Base-by-base conservation (phyloP, 2,329 filamentous ascomycete species). In the Fusarium scirpi region DNA sequence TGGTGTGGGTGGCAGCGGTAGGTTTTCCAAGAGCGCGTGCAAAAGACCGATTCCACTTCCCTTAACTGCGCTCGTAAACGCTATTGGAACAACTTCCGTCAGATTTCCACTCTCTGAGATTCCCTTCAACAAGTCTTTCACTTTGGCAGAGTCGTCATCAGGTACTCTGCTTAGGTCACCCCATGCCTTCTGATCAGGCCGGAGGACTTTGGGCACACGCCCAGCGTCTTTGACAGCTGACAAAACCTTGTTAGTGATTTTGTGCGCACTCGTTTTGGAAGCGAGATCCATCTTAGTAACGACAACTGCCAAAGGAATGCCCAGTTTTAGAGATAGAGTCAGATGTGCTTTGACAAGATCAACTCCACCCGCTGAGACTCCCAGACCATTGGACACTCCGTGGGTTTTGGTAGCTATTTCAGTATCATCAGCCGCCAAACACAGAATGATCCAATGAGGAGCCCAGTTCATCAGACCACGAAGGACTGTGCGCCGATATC, bases 391-490 rank as follows among this genome's bases (percentile, higher is more conserved):
- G 13, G 49, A 11, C 18, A 43, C 88, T 66, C 82, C 82, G 24
- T 29, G 45, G 47, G 66, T 53, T 34, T 56, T 47, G 6, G 76
- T 71, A 6, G 74, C 72, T 47, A 78, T 74, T 15, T 91, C 89
- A 13, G 86, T 84, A 69, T 92, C 91, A 75, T 96, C 92, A 38
- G 93, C 94, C 48, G 94, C 90, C 66, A 98, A 89, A 72, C 97
- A 98, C 4, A 98, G 85, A 24, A 97, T 80, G 2, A 93, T 94
- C 91, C 96, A 99, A 78, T 98, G 94, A 11, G 96, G 96, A 40
- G 93, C 92, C 94, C 96, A 98, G 47, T 94, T 96, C 69, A 99
- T 87, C n/a, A 99, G 84, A 1, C 94, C 94, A 64, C 95, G 89
- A 56, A 98, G 85, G 4, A 94, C 95, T 8, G 95, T 98, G 59